A percentile compares a stretch with the other conserved stretches of the same genome.
These are phyloP conservation scores for Tetrapisispora phaffii DNA, from an alignment of 805 yeast genomes.

Conservation along the genomic window DNA sequence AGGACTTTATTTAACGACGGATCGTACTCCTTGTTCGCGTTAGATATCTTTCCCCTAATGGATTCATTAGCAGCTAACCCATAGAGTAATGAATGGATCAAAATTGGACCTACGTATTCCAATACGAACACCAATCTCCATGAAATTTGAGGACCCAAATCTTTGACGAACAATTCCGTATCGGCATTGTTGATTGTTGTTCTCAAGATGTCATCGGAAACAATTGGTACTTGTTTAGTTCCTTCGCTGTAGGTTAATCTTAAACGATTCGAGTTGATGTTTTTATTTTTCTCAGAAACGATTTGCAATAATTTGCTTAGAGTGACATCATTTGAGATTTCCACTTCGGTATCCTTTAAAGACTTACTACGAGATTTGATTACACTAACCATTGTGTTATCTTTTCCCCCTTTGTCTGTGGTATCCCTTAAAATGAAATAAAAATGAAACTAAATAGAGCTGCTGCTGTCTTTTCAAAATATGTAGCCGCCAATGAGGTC, in stretches of 20 bases:
- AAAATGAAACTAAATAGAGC: no score
- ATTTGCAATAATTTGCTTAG: conserved; percentile 36
- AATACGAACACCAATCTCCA: conserved; percentile 86
- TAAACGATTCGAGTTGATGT: conserved; percentile 40
- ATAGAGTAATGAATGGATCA: conserved; percentile 67
- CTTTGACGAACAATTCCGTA: conserved; percentile 57
- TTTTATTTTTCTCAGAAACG: conserved; percentile 36
- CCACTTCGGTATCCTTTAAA: conserved; percentile 37
- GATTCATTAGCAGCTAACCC: conserved; percentile 23
- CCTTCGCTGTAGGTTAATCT: conserved; percentile 40
- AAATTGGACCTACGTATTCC: conserved; percentile 84
- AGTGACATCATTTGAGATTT: conserved; percentile 29
- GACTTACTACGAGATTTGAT: conserved; percentile 54
- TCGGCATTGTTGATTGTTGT: conserved; percentile 31
- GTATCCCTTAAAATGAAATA: no score
- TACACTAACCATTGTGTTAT: conserved; percentile 24
- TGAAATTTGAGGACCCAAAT: conserved; percentile 83
- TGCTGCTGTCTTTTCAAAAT: no score
- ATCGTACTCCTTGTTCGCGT: conserved; percentile 8
- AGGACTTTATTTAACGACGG: conserved; percentile 25
- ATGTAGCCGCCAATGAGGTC: no score
- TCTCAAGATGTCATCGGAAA: conserved; percentile 19
- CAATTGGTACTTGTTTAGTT: conserved; percentile 27
- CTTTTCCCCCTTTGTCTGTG: no score
- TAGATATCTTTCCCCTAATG: conserved; percentile 9